Evolutionary conservation across 192 early-diverging fungal genomes (phyloP).

Genomic region (Pilobolus umbonatus): DNA sequence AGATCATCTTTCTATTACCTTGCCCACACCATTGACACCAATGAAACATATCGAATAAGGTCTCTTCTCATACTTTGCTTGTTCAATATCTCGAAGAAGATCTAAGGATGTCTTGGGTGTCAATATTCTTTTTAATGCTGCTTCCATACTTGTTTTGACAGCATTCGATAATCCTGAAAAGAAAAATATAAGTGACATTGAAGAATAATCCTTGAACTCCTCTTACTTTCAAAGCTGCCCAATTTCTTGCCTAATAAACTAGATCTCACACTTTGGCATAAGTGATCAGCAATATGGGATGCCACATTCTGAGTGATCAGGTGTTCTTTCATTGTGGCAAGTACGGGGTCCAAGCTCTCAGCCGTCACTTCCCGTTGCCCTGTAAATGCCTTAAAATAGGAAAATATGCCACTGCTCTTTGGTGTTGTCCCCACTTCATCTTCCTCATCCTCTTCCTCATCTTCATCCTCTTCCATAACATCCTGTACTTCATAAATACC

Average conservation of each 20-base stretch:
- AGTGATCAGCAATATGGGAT: conserved; percentile 75
- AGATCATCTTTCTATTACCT: conserved; percentile 3
- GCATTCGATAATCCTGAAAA: conserved; percentile 47
- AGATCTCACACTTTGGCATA: conserved; percentile 73
- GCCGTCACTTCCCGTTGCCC: conserved; percentile 67
- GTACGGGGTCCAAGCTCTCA: conserved; percentile 68
- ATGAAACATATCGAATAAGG: conserved; percentile 92
- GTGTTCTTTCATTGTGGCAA: conserved; percentile 89
- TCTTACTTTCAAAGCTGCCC: conserved; percentile 69
- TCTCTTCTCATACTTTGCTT: conserved; percentile 57
- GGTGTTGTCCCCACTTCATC: conserved; percentile 19
- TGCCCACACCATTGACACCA: conserved; percentile 91
- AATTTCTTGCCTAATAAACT: conserved; percentile 72
- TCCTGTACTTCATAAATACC: conserved; percentile 79
- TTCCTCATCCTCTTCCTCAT: conserved; percentile 44
- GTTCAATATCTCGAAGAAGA: conserved; percentile 83
- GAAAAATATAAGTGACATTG: not conserved
- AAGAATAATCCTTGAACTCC: not conserved
- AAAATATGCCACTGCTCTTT: conserved; percentile 48
- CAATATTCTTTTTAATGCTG: conserved; percentile 79
- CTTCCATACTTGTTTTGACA: conserved; percentile 79
- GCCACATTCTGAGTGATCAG: conserved; percentile 93
- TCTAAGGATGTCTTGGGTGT: conserved; percentile 88
- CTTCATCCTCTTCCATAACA: conserved; percentile 44
- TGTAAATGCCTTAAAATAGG: conserved; percentile 69